Conservation (phyloP, 2,329 filamentous ascomycete species). For the Neocatenulostroma microsporum region DNA sequence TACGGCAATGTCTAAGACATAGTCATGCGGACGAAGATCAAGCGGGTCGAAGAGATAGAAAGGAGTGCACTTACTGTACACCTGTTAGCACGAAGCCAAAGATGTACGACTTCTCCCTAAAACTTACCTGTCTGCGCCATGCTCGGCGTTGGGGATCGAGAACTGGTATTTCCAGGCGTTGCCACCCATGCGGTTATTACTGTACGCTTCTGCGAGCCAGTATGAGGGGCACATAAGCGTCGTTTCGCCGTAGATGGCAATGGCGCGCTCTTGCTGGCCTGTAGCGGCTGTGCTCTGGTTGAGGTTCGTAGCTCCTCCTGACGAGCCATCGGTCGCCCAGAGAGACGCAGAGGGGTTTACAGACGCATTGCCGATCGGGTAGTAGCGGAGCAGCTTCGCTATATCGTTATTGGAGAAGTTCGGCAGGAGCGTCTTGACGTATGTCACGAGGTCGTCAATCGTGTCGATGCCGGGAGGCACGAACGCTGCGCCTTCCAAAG, state of each 20-base stretch:
- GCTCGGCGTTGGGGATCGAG: slow-evolving; percentile 36
- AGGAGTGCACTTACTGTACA: too few relatives aligned
- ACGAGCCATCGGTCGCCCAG: slow-evolving; percentile 28
- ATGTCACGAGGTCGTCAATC: slow-evolving; percentile 33
- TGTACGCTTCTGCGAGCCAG: slow-evolving; percentile 48
- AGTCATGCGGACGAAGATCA: too few relatives aligned
- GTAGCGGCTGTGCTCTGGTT: slow-evolving; percentile 43
- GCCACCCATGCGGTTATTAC: slow-evolving; percentile 12
- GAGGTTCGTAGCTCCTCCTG: slow-evolving; percentile 40
- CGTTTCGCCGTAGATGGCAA: slow-evolving; percentile 49
- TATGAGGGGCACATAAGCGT: slow-evolving; percentile 48
- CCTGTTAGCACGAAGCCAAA: too few relatives aligned
- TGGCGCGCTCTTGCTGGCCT: slow-evolving; percentile 49
- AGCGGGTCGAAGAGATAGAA: too few relatives aligned
- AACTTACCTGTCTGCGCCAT: slow-evolving; percentile 38
- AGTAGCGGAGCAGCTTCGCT: slow-evolving; percentile 32
- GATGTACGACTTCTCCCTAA: too few relatives aligned
- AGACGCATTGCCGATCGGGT: slow-evolving; percentile 27
- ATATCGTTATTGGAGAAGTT: slow-evolving; percentile 36
- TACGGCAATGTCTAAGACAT: too few relatives aligned
- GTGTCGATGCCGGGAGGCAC: slow-evolving; percentile 39
- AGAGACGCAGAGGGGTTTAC: slow-evolving; percentile 16
- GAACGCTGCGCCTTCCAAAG: slow-evolving; percentile 45
- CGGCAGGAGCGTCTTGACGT: slow-evolving; percentile 35
- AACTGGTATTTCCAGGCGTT: slow-evolving; percentile 45